A percentile compares a stretch with the other conserved stretches of the same genome.
Evolutionary conservation across 1,139 yeast genomes (phyloP).

Genomic region (Nematodospora anomalae): DNA sequence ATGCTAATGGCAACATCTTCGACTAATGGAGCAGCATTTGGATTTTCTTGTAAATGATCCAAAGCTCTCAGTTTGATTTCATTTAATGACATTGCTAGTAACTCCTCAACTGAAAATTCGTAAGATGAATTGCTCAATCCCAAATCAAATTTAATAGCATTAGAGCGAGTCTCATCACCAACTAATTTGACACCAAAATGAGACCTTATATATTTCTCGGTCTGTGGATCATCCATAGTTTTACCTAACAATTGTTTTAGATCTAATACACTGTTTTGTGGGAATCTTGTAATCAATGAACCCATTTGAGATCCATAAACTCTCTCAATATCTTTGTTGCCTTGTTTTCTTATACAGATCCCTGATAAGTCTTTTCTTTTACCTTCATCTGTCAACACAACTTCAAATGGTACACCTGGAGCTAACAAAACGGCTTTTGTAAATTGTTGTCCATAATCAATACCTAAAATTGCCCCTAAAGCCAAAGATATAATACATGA

Average conservation of each 20-base stretch:
- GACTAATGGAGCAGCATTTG: slow-evolving; percentile 37
- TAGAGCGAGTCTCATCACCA: slow-evolving; percentile 37
- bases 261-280: slow-evolving; percentile 65
- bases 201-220: slow-evolving; percentile 42
- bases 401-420: slow-evolving; percentile 85
- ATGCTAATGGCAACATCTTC: slow-evolving; percentile 74
- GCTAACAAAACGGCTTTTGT: slow-evolving; percentile 88
- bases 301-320: slow-evolving; percentile 77
- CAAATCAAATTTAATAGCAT: slow-evolving; percentile 57
- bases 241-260: slow-evolving; percentile 73
- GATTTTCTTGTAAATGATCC: slow-evolving; percentile 31
- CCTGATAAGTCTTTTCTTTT: slow-evolving; percentile 88
- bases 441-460: slow-evolving; percentile 88
- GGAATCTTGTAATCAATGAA: slow-evolving; percentile 70
- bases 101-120: slow-evolving; percentile 62
- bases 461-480: slow-evolving; percentile 70
- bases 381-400: slow-evolving; percentile 85
- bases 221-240: slow-evolving; percentile 47
- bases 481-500: slow-evolving; percentile 18
- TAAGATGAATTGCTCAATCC: slow-evolving; percentile 45
- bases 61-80: slow-evolving; percentile 69
- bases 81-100: slow-evolving; percentile 77
- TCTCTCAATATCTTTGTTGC: slow-evolving; percentile 57
- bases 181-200: slow-evolving; percentile 66
- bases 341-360: slow-evolving; percentile 55